Percentiles rank a stretch among this genome's conserved stretches.
Conservation (phyloP, 192 early-diverging fungal genomes). For the Coemansia aciculifera region DNA sequence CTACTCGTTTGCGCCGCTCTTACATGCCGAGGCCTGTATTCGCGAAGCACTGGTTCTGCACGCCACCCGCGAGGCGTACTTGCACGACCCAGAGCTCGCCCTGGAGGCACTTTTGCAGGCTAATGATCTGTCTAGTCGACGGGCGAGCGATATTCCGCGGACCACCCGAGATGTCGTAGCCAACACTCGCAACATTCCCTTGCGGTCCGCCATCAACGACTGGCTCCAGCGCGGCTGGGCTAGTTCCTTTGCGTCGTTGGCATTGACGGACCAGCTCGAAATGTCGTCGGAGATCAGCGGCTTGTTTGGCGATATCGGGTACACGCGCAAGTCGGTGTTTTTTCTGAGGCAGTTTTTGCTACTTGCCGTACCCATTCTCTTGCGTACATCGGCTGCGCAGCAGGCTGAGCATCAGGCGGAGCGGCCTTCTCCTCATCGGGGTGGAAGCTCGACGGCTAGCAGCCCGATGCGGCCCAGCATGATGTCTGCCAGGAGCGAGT, state of each 20-base stretch:
- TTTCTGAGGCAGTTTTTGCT: constrained; percentile 52
- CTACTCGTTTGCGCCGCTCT: constrained; percentile 43
- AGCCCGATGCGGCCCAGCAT: constrained; percentile 12
- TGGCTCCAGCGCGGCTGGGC: constrained; percentile 46
- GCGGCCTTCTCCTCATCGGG: background rate
- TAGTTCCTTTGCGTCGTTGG: constrained; percentile 25
- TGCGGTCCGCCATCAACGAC: constrained; percentile 27
- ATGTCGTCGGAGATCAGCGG: constrained; percentile 31
- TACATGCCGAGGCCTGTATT: constrained; percentile 50
- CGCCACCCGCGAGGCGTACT: constrained; percentile 28
- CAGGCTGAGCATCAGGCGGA: background rate
- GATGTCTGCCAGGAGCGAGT: constrained; percentile 16
- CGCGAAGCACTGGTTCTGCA: constrained; percentile 46
- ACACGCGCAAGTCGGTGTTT: constrained; percentile 37
- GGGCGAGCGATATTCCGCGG: background rate
- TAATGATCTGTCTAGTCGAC: background rate
- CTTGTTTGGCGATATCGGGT: constrained; percentile 30
- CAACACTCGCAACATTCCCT: constrained; percentile 13
- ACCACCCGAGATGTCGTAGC: constrained; percentile 32
- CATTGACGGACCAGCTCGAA: constrained; percentile 41
- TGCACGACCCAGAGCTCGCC: constrained; percentile 26
- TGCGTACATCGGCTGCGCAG: constrained; percentile 34
- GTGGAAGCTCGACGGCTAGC: background rate
- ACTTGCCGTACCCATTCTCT: constrained; percentile 33
- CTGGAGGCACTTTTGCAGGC: constrained; percentile 22